Conservation (phyloP, 768 basidiomycete genomes). For the Russula lepida region DNA sequence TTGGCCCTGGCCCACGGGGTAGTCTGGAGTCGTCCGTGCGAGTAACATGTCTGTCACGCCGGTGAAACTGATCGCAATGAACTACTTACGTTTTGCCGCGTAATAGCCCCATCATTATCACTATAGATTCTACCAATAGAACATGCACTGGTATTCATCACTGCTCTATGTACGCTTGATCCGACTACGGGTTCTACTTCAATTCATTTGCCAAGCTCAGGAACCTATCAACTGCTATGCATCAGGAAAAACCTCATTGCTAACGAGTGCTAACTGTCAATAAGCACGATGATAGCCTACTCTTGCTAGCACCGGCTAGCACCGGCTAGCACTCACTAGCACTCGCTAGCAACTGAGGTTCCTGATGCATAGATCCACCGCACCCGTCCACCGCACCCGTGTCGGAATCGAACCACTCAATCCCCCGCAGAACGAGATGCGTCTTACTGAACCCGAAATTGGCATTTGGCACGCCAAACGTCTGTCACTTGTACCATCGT, state of each 20-base stretch:
- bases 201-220: neutral
- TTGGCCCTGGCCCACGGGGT: conserved; percentile 1
- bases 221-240: neutral
- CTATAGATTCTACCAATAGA: no score
- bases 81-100: neutral
- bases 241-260: no score
- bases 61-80: neutral
- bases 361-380: no score
- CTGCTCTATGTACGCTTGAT: no score
- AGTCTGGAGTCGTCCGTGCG: conserved; percentile 1
- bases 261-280: no score
- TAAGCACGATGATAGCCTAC: no score
- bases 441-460: neutral
- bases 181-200: neutral
- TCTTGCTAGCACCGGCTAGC: no score
- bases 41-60: neutral
- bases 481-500: neutral
- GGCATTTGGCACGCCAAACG: neutral
- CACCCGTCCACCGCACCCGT: no score
- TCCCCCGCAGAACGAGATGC: neutral
- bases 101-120: no score
- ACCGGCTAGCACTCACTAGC: no score
- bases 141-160: no score
- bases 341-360: no score
- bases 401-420: neutral